phyloP scores from a whole-genome alignment of 2,329 filamentous ascomycete genomes.

The Penicillium rolfsii region DNA sequence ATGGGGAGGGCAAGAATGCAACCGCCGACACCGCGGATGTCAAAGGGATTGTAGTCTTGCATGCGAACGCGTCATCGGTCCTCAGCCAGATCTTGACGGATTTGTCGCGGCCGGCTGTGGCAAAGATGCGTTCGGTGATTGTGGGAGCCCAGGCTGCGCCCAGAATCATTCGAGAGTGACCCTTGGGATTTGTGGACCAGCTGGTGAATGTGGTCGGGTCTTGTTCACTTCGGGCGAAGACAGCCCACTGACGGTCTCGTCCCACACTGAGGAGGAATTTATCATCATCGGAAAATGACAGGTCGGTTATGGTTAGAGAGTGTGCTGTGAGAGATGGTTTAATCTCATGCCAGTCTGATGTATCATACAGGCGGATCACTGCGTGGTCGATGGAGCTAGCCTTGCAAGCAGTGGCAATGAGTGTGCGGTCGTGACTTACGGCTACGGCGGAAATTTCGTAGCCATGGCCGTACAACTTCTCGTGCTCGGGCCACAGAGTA shows the following conservation, averaged over 20 bases:
- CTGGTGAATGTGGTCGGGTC: slow-evolving; percentile 57
- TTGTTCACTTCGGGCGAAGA: slow-evolving; percentile 65
- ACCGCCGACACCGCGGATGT: slow-evolving; percentile 70
- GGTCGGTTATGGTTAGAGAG: slow-evolving; percentile 78
- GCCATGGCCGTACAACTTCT: slow-evolving; percentile 97
- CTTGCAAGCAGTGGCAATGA: slow-evolving; percentile 90
- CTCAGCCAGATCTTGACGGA: slow-evolving; percentile 71
- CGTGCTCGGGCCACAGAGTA: slow-evolving; percentile 92
- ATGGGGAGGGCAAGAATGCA: slow-evolving; percentile 58
- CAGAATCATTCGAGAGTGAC: slow-evolving; percentile 89
- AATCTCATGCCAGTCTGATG: slow-evolving; percentile 82
- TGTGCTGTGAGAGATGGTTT: slow-evolving; percentile 82
- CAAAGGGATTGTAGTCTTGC: slow-evolving; percentile 58
- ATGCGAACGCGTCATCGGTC: slow-evolving; percentile 51
- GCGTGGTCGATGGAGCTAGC: slow-evolving; percentile 93
- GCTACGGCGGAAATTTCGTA: slow-evolving; percentile 93
- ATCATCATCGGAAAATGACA: slow-evolving; percentile 79
- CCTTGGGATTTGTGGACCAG: slow-evolving; percentile 73
- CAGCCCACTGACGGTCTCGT: slow-evolving; percentile 85
- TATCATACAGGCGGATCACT: slow-evolving; percentile 89
- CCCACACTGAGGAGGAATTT: slow-evolving; percentile 81
- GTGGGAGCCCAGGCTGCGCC: slow-evolving; percentile 79
- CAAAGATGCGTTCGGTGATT: slow-evolving; percentile 61
- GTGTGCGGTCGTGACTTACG: slow-evolving; percentile 69
- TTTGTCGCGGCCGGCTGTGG: slow-evolving; percentile 90